Evolutionary conservation across 1,139 yeast genomes (phyloP), one percentile per base, ranked within the genome.

Genomic region (Scheffersomyces cryptocercus): DNA sequence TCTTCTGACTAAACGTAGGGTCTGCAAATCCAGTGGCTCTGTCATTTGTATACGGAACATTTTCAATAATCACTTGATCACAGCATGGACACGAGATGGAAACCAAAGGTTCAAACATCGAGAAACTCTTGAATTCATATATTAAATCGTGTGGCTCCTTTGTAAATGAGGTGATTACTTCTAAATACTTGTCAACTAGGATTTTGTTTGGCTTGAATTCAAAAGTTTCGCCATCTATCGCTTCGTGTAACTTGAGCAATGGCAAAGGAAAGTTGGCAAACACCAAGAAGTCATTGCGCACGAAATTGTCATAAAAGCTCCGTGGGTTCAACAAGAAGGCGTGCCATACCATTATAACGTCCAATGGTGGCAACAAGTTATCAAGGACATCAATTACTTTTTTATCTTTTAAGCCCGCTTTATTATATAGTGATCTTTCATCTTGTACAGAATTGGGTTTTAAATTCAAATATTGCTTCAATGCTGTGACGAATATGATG

Each of bases 281-380:
- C 41, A 50, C 43, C 14, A 47, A 35, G 37, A 61, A 54, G 13
- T 59, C 51, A 42, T 59, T 56, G 28, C 71, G 57, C 10, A 52
- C 42, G 31, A 63, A 59, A 26, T 59, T 61, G 37, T 68, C 72
- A 44, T 65, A 61, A 42, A 53, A 62, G 0, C 64, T 48, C 26
- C 51, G 50, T 2, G 70, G 70, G 38, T 62, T 63, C 42, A 66
- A 51, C 48, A 63, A 45, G 42, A 62, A 62, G 3, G 69, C 48
- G 49, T 72, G 75, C 77, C 77, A 72, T 1, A 71, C 70, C 67
- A 71, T 59, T 8, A 70, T 41, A 4, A 71, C 64, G 46, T 70
- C 76, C 36, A 69, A 49, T 1, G 73, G 73, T 1, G 74, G 73
- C 28, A 66, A 40, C 20, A 49, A 33, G 15, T 34, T 42, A 26